Evolutionary conservation across 2,329 filamentous ascomycete species (phyloP).

Genomic region (Aureobasidium melanogenum): DNA sequence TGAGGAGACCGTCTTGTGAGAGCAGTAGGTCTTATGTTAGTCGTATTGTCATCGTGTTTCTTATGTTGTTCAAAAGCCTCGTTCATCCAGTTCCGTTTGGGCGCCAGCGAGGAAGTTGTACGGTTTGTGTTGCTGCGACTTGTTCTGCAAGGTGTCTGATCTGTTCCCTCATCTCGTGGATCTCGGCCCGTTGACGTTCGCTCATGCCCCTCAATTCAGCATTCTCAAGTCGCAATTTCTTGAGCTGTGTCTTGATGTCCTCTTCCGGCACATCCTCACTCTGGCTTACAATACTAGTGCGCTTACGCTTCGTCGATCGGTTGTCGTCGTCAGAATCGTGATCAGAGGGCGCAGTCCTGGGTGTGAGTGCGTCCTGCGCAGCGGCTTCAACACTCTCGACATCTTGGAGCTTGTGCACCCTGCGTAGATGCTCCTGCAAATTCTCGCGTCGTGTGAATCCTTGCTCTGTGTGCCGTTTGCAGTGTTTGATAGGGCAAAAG

Average conservation of each 20-base stretch:
- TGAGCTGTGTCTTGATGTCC: constrained; percentile 30
- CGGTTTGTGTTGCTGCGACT: background rate
- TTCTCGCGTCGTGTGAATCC: constrained; percentile 93
- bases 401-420: constrained; percentile 55
- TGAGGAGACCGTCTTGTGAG: background rate
- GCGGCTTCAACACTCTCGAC: background rate
- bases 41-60: background rate
- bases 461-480: constrained; percentile 71
- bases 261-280: constrained; percentile 17
- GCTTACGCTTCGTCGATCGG: constrained; percentile 4
- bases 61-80: background rate
- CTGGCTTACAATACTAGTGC: background rate
- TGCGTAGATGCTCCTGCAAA: constrained; percentile 81
- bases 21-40: background rate
- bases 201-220: constrained; percentile 21
- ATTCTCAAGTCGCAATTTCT: constrained; percentile 27
- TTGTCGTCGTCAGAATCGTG: constrained; percentile 11
- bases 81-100: background rate
- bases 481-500: constrained; percentile 68
- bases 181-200: background rate
- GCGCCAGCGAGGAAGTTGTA: background rate
- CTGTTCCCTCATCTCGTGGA: background rate
- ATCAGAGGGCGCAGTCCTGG: constrained; percentile 14
- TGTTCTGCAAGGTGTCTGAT: background rate
- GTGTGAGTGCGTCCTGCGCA: constrained; percentile 15